Conservation (phyloP, 192 early-diverging fungal genomes). For the Backusella tuberculispora region DNA sequence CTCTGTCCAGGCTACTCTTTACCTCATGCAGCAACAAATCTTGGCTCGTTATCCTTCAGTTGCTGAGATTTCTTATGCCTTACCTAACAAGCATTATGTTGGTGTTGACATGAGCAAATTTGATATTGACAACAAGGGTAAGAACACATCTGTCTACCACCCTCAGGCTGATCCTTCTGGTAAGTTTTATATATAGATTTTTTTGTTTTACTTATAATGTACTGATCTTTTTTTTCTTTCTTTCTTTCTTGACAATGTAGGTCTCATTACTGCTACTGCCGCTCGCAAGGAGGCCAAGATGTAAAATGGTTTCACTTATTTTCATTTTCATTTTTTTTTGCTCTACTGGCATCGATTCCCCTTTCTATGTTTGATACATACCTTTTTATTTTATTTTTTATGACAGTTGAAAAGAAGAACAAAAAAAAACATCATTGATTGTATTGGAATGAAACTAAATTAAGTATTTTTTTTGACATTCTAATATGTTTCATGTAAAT, state of each 20-base stretch:
- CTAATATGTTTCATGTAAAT: conserved; percentile 5
- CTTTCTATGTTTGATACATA: background rate
- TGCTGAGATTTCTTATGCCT: conserved; percentile 65
- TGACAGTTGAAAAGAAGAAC: background rate
- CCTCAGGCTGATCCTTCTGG: conserved; percentile 76
- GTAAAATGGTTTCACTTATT: conserved; percentile 31
- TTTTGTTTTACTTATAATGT: background rate
- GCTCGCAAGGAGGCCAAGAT: conserved; percentile 54
- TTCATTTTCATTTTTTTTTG: background rate
- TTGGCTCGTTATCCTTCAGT: conserved; percentile 61
- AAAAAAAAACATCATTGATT: conserved; percentile 1
- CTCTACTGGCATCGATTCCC: background rate
- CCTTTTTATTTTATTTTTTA: background rate
- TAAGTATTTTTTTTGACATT: background rate
- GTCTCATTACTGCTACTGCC: conserved; percentile 71
- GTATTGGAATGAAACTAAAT: conserved; percentile 2
- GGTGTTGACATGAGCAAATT: conserved; percentile 72
- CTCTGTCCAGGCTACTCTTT: conserved; percentile 82
- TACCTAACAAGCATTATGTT: conserved; percentile 84
- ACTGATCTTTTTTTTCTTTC: background rate
- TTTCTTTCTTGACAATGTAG: background rate
- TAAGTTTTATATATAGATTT: conserved; percentile 9
- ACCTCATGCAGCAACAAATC: conserved; percentile 71
- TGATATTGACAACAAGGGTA: conserved; percentile 64
- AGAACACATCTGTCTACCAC: conserved; percentile 72